Base-by-base conservation (phyloP, 306 rosid genomes). In the Luffa acutangula region DNA sequence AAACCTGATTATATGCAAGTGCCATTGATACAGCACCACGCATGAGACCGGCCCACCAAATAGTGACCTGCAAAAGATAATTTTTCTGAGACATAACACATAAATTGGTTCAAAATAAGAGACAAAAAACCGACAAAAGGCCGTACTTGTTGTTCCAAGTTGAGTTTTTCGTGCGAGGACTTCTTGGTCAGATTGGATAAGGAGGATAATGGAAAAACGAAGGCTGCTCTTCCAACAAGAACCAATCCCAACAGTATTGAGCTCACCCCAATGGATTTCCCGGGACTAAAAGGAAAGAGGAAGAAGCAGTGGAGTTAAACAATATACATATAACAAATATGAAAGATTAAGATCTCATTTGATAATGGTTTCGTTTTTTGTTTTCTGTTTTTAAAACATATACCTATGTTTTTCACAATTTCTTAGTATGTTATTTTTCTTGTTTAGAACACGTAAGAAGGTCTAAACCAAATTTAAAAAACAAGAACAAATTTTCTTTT, bases 1-100 rank as follows among this genome's bases (percentile, higher is more conserved):
- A 18, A 41, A 96, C 99, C 96, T 90, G 97, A 82, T 93, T 96
- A 84, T 96, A 96, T 25, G 99, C 92, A 60, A 96, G 96, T 71
- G 99, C 99, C 80, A 96, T 91, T 6, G 98, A 96, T 82, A 96
- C 99, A 62, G 99, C 97, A 41, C 99, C 99, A 13, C 99, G 97
- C 99, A 91, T 93, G 70, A 96, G 97, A 85, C 99, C 98, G 39
- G 99, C 92, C 99, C 99, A 96, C 98, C 98, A 96, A 77, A 96
- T 89, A 63, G 97, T 96, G 51, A 96, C 87, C 99, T 96, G 84
- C 53, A 36, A 84, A 76, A 57, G 80, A 75, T 34, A 75, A 83
- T 2, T 57, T 7, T 43, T 37, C 1, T 11, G 25, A 71, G 34
- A 77, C 41, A 41, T 52, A 45, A 41, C 14, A 8, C 60, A 25